Evolutionary conservation across 1,139 yeast species (phyloP).

Genomic region (Blastobotrys serpentis): DNA sequence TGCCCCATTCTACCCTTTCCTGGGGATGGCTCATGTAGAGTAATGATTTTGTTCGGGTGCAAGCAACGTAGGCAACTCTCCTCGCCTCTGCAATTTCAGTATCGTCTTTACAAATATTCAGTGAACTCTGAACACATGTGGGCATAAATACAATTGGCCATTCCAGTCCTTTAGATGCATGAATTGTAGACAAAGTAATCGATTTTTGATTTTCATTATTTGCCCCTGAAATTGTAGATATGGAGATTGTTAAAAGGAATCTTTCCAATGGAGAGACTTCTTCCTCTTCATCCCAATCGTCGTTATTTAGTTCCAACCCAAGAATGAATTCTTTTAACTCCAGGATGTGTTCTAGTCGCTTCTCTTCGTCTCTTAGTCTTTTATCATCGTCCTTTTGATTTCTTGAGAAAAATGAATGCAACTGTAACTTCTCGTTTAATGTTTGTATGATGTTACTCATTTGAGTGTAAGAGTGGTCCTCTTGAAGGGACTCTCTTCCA

Average conservation of each 20-base stretch:
- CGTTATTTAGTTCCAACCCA: not conserved
- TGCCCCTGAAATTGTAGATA: constrained; percentile 61
- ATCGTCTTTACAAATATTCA: constrained; percentile 22
- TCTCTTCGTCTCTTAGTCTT: constrained; percentile 6
- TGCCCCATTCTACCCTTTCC: not conserved
- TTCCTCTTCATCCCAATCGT: constrained; percentile 10
- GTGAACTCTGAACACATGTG: constrained; percentile 40
- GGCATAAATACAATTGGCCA: constrained; percentile 87
- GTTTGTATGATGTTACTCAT: constrained; percentile 12
- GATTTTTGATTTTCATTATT: constrained; percentile 27
- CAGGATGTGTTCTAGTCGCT: constrained; percentile 1
- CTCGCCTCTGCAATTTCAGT: constrained; percentile 58
- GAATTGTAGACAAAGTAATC: constrained; percentile 69
- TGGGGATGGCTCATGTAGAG: constrained; percentile 36
- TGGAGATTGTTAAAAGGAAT: constrained; percentile 52
- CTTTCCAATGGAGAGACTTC: constrained; percentile 26
- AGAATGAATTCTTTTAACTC: constrained; percentile 16
- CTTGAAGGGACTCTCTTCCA: constrained; percentile 30
- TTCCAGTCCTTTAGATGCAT: constrained; percentile 89
- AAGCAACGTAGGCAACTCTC: constrained; percentile 81
- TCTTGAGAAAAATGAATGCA: constrained; percentile 14
- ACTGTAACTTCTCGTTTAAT: constrained; percentile 15
- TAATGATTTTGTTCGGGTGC: constrained; percentile 72
- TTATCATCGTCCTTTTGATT: constrained; percentile 11
- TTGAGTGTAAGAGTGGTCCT: constrained; percentile 8